These are phyloP conservation scores for Pythium sp. DNA, from an alignment of 352 stramenopile genomes.

Conservation along the genomic window DNA sequence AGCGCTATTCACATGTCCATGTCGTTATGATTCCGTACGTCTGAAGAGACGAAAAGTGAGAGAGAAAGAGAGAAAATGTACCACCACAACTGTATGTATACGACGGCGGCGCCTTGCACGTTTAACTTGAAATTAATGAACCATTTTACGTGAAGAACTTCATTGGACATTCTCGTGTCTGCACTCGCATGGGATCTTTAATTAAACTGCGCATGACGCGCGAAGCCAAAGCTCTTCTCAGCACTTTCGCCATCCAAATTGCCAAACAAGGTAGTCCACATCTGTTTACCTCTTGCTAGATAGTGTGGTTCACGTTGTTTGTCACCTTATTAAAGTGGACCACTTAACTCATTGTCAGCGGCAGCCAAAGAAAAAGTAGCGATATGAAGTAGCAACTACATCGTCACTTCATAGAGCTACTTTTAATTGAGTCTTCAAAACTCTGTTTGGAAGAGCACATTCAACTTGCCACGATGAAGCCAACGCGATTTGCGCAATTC, in stretches of 20 bases:
- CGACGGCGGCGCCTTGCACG: neutral
- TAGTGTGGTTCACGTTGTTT: no score
- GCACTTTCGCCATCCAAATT: no score
- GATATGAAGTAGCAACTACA: neutral
- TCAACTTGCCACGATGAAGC: conserved; percentile 22
- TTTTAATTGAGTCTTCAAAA: neutral
- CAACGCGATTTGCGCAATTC: conserved; percentile 8
- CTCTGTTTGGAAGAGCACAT: conserved; percentile 5
- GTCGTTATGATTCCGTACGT: neutral
- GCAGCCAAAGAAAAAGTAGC: neutral
- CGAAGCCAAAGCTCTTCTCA: no score
- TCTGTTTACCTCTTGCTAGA: neutral
- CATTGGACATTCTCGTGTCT: neutral
- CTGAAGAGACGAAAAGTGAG: neutral
- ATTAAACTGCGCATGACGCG: neutral
- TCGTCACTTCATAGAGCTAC: neutral
- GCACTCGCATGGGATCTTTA: neutral
- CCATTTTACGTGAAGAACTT: neutral
- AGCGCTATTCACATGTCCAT: neutral
- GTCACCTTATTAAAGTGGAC: no score
- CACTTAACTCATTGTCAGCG: neutral
- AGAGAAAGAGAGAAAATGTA: conserved; percentile 2
- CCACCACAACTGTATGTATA: conserved; percentile 7
- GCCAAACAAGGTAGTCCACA: neutral
- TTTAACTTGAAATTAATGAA: conserved; percentile 10